Evolutionary conservation across 768 basidiomycete genomes (phyloP).

Genomic region (Trametes meyenii): DNA sequence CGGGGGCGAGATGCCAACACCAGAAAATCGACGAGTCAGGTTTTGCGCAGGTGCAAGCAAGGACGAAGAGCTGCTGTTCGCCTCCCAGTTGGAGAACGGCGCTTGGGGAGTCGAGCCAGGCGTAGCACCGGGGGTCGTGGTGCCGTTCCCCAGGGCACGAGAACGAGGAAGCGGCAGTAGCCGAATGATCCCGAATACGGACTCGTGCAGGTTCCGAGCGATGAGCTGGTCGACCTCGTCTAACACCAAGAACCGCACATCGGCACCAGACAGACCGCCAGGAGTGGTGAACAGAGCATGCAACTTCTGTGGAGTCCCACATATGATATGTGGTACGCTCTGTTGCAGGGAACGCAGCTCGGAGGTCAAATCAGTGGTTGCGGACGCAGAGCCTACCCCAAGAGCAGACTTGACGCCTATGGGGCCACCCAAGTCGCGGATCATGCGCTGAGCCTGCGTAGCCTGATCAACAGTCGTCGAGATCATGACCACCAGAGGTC

Average conservation of each 20-base stretch:
- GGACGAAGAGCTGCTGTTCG: slow-evolving; percentile 30
- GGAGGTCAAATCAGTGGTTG: slow-evolving; percentile 61
- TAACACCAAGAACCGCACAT: slow-evolving; percentile 91
- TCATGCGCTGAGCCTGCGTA: slow-evolving; percentile 94
- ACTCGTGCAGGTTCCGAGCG: slow-evolving; percentile 94
- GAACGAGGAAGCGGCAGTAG: slow-evolving; percentile 87
- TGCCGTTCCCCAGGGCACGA: slow-evolving; percentile 47
- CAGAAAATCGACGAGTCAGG: slow-evolving; percentile 58
- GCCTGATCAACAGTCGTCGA: slow-evolving; percentile 99
- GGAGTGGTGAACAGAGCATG: slow-evolving; percentile 86
- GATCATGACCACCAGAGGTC: slow-evolving; percentile 89
- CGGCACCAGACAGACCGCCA: slow-evolving; percentile 76
- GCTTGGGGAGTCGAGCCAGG: slow-evolving; percentile 38
- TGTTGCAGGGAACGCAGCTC: slow-evolving; percentile 86
- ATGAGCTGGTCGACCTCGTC: slow-evolving; percentile 99
- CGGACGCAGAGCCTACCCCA: slow-evolving; percentile 77
- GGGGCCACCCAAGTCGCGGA: slow-evolving; percentile 89
- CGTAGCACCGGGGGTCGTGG: slow-evolving; percentile 42
- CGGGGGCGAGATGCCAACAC: slow-evolving; percentile 46
- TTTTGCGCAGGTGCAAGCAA: slow-evolving; percentile 40
- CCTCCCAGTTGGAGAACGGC: slow-evolving; percentile 43
- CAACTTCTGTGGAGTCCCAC: slow-evolving; percentile 96
- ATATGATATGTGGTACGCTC: slow-evolving; percentile 92
- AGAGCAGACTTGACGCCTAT: slow-evolving; percentile 92
- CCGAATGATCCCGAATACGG: slow-evolving; percentile 91